These are phyloP conservation scores for Fusarium clavum DNA, from an alignment of 2,329 filamentous ascomycete species.

Conservation along the genomic window DNA sequence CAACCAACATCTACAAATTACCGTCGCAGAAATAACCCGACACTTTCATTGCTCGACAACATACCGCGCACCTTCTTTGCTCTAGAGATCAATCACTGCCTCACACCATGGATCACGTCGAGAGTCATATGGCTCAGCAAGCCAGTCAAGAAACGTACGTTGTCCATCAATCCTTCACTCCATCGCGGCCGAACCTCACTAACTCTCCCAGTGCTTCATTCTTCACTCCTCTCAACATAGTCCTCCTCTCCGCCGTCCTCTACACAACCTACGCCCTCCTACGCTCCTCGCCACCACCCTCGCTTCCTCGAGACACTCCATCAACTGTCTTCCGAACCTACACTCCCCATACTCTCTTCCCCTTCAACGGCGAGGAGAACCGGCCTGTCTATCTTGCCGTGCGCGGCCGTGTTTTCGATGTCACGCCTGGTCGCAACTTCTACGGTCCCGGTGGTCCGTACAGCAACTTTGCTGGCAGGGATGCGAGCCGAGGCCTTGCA, in stretches of 20 bases:
- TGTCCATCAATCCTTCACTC: neutral
- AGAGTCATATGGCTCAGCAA: constrained; percentile 66
- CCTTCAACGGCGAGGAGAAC: constrained; percentile 81
- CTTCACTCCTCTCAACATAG: constrained; percentile 71
- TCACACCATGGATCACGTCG: constrained; percentile 66
- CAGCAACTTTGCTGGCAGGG: constrained; percentile 93
- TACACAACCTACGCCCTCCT: constrained; percentile 70
- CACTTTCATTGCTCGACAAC: neutral
- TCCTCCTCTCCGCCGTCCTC: constrained; percentile 67
- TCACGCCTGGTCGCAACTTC: constrained; percentile 87
- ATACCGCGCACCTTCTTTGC: neutral
- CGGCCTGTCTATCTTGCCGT: constrained; percentile 90
- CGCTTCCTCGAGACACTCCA: constrained; percentile 64
- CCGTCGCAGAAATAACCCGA: neutral
- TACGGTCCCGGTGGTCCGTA: constrained; percentile 97
- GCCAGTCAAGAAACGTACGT: constrained; percentile 59
- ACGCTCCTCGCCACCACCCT: constrained; percentile 59
- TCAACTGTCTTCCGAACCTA: constrained; percentile 75
- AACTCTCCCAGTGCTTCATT: constrained; percentile 55
- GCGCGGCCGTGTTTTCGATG: constrained; percentile 91
- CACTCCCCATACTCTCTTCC: constrained; percentile 83
- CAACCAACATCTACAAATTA: constrained; percentile 6
- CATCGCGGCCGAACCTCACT: neutral
- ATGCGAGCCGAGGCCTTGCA: constrained; percentile 88
- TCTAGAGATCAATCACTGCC: neutral